phyloP scores from a whole-genome alignment of 169 alveolate genomes.

The Sarcocystis neurona region DNA sequence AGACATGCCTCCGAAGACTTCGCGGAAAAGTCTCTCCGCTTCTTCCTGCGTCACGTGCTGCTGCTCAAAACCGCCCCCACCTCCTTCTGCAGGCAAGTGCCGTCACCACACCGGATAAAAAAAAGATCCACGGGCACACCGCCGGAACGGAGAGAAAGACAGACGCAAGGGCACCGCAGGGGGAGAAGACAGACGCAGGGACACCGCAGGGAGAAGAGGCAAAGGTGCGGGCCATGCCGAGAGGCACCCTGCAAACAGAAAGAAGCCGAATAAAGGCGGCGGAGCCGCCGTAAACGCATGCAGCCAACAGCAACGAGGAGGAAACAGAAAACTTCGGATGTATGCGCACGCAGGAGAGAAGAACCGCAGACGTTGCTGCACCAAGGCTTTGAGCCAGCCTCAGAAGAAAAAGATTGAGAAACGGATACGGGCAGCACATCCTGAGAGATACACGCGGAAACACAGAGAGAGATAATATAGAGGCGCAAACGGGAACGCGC shows the following conservation, averaged over 20 bases:
- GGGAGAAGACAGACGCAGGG: too few relatives aligned
- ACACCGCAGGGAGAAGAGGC: too few relatives aligned
- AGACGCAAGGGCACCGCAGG: too few relatives aligned
- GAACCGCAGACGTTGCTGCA: not conserved
- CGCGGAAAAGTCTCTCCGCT: slow-evolving; percentile 61
- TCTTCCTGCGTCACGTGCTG: slow-evolving; percentile 46
- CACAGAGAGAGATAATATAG: too few relatives aligned
- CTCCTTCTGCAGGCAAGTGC: not conserved
- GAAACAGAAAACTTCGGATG: not conserved
- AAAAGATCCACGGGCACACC: too few relatives aligned
- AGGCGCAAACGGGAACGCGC: not conserved
- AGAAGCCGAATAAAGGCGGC: too few relatives aligned
- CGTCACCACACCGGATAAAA: not conserved
- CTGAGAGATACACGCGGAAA: not conserved
- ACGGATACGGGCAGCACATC: not conserved
- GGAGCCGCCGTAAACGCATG: too few relatives aligned
- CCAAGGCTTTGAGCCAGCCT: not conserved
- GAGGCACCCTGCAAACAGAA: too few relatives aligned
- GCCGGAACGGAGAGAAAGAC: too few relatives aligned
- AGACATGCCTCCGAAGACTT: slow-evolving; percentile 53
- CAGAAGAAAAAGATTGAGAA: not conserved
- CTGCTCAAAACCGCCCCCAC: not conserved
- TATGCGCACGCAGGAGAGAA: not conserved
- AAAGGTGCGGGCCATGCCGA: too few relatives aligned
- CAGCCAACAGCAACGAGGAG: too few relatives aligned